A percentile compares a stretch with the other conserved stretches of the same genome.
Conservation (phyloP, 2,329 filamentous ascomycete species). For the Teratosphaeria epicoccoides region DNA sequence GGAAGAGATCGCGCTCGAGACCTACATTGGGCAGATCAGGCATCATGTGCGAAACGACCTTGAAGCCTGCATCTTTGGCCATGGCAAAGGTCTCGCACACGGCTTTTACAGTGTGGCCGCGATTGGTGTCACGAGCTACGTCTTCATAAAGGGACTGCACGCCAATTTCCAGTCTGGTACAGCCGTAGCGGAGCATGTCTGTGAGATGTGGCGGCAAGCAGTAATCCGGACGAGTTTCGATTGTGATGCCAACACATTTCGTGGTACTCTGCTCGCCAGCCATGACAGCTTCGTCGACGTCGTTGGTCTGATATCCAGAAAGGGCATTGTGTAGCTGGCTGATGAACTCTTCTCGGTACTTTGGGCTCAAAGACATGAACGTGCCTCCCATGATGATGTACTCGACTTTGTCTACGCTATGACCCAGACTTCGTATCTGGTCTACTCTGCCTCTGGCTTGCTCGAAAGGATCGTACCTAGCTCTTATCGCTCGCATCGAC, state of each 20-base stretch:
- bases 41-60: slow-evolving; percentile 99
- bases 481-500: slow-evolving; percentile 94
- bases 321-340: slow-evolving; percentile 93
- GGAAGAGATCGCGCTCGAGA: slow-evolving; percentile 93
- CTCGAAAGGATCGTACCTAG: slow-evolving; percentile 94
- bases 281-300: slow-evolving; percentile 89
- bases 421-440: slow-evolving; percentile 87
- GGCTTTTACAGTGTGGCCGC: slow-evolving; percentile 88
- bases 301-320: slow-evolving; percentile 85
- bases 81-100: slow-evolving; percentile 95
- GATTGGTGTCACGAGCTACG: slow-evolving; percentile 93
- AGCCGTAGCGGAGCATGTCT: slow-evolving; percentile 95
- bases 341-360: slow-evolving; percentile 88
- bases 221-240: slow-evolving; percentile 94
- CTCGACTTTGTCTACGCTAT: slow-evolving; percentile 97
- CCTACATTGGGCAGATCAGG: slow-evolving; percentile 95
- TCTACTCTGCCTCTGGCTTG: slow-evolving; percentile 92
- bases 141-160: slow-evolving; percentile 97
- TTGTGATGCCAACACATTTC: slow-evolving; percentile 97
- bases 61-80: slow-evolving; percentile 97
- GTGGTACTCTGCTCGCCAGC: slow-evolving; percentile 93
- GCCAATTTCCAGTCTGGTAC: slow-evolving; percentile 85
- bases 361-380: slow-evolving; percentile 89
- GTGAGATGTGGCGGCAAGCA: slow-evolving; percentile 91
- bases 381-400: slow-evolving; percentile 99